Conservation (phyloP, 2,329 filamentous ascomycete species). For the Pseudocercospora vitis region DNA sequence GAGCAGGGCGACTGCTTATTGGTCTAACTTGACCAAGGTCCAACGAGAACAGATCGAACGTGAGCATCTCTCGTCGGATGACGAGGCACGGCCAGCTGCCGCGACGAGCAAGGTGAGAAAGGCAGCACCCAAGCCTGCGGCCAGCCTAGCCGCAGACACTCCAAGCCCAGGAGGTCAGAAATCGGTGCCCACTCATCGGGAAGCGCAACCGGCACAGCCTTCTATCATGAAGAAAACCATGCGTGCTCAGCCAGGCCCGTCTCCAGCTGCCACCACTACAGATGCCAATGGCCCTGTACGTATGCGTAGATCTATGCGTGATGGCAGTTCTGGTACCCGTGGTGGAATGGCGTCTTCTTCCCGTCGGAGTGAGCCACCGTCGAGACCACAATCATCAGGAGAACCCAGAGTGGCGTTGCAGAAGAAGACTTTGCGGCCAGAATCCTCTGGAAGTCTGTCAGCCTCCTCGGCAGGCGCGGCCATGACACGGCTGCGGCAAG, state of each 20-base stretch:
- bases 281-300: constrained; percentile 29
- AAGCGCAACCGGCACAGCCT: constrained; percentile 39
- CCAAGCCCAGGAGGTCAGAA: constrained; percentile 11
- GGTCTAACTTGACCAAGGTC: constrained; percentile 64
- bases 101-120: constrained; percentile 46
- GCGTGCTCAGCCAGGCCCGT: constrained; percentile 28
- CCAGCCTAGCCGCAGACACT: constrained; percentile 7
- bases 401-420: constrained; percentile 14
- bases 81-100: constrained; percentile 28
- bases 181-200: constrained; percentile 18
- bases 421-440: constrained; percentile 27
- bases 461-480: constrained; percentile 27
- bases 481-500: constrained; percentile 3
- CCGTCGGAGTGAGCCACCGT: constrained; percentile 29
- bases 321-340: constrained; percentile 35
- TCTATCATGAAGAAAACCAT: constrained; percentile 45
- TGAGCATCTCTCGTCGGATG: constrained; percentile 45
- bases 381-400: constrained; percentile 24
- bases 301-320: constrained; percentile 43
- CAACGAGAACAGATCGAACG: constrained; percentile 63
- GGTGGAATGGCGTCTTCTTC: constrained; percentile 31
- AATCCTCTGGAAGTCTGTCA: constrained; percentile 18
- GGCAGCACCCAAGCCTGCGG: constrained; percentile 33
- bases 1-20: constrained; percentile 68
- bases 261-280: constrained; percentile 23